Base-by-base conservation (phyloP, 73 alveolate species). In the Paramecium caudatum region DNA sequence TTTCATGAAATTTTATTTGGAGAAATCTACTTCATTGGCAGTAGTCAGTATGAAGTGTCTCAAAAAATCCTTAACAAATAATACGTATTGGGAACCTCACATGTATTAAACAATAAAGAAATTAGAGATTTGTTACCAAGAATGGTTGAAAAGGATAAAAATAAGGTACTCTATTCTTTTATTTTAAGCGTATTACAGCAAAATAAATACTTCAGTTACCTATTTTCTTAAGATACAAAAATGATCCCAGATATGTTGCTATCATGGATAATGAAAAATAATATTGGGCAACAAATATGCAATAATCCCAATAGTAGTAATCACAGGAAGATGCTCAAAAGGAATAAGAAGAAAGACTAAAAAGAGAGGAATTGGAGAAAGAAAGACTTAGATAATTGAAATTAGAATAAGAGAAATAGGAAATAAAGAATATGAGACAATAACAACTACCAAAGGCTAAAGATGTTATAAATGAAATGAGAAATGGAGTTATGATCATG, bases 31-130 rank as follows among this genome's bases (percentile, higher is more conserved):
- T 86, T 62, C 47, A 86, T 86, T 47, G 93, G 93, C 15, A 63
- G 39, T 30, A 62, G 90, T 43, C 46, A 86, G 65, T 86, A 86
- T 63, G 93, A 86, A 86, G 93, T 86, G 27, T 62, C 93, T 9
- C 34, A 86, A 46, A 86, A 86, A 39, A 86, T 86, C 30, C 41
- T 70, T 36, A 86, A 65, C 30, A 78, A 43, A 21, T 33, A 47
- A 16, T 86, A 86, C 15, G 46, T 25, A 19, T 34, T 86, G 41
- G 78, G 62, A n/a, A 37, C 81, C 23, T 21, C 47, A 34, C 47
- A 86, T 41, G 39, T 41, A 27, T 43, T n/a, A n/a, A n/a, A 46
- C 21, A 19, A 81, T 0, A 50, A 70, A 4, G 74, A 61, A 19
- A 39, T 78, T 1, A 39, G 68, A 21, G 93, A 86, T 63, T 34